Percentiles rank a stretch among this genome's conserved stretches.
These are phyloP conservation scores for Lasiodiplodia hormozganensis DNA, from an alignment of 2,329 filamentous ascomycete genomes.

Conservation along the genomic window DNA sequence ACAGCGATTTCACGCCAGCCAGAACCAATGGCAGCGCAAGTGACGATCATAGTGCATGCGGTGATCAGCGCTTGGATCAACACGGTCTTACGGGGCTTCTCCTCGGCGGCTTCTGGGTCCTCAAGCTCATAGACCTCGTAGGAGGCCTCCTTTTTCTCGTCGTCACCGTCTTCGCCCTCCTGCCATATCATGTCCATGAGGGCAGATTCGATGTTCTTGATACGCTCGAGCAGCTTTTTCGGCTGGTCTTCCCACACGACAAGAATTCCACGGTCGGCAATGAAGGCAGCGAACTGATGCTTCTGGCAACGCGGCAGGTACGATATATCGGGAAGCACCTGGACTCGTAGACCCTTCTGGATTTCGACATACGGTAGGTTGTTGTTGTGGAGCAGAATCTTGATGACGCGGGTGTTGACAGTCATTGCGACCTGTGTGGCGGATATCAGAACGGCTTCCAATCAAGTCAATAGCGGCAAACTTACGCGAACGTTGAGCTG, in stretches of 20 bases:
- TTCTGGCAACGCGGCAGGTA: constrained; percentile 67
- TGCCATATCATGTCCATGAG: constrained; percentile 67
- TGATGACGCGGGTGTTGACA: constrained; percentile 69
- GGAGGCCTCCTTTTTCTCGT: constrained; percentile 48
- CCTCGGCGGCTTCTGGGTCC: constrained; percentile 51
- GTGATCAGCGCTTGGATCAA: constrained; percentile 64
- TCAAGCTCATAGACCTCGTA: constrained; percentile 44
- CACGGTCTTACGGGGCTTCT: constrained; percentile 57
- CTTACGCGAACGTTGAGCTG: constrained; percentile 61
- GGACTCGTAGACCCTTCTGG: constrained; percentile 63
- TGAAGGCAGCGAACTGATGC: constrained; percentile 71
- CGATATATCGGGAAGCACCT: constrained; percentile 65
- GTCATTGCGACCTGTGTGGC: constrained; percentile 68
- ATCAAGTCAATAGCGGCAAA: constrained; percentile 34
- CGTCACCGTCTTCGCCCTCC: constrained; percentile 51
- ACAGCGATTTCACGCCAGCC: constrained; percentile 64
- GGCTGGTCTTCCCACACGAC: constrained; percentile 71
- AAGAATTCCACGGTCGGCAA: constrained; percentile 64
- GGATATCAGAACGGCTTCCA: constrained; percentile 26
- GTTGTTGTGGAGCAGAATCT: constrained; percentile 62
- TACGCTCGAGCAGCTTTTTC: constrained; percentile 61
- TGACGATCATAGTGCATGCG: constrained; percentile 59
- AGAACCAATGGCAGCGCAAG: constrained; percentile 61
- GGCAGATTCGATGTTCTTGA: constrained; percentile 58
- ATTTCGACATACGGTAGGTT: constrained; percentile 65